Evolutionary conservation across 768 basidiomycete species (phyloP).

Genomic region (Dioszegia aurantiaca): DNA sequence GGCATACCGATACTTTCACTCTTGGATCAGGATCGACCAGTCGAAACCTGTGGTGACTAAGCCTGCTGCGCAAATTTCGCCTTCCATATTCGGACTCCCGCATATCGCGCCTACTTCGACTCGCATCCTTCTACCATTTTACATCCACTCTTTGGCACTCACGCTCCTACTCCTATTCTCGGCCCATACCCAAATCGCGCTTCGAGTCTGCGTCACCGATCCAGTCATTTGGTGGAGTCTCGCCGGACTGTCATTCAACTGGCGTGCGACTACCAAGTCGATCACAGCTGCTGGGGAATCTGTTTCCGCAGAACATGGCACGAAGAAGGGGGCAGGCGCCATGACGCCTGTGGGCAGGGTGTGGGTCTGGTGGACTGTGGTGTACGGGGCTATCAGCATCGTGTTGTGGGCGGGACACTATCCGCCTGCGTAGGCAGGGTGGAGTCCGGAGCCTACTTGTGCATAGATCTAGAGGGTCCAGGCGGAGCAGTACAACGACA

Average conservation of each 20-base stretch:
- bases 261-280: neutral
- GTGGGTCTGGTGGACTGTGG: slow-evolving; percentile 75
- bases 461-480: neutral
- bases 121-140: slow-evolving; percentile 60
- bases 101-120: neutral
- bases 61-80: too few relatives aligned
- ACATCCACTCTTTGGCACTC: slow-evolving; percentile 67
- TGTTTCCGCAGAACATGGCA: neutral
- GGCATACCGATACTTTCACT: slow-evolving; percentile 1
- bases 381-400: slow-evolving; percentile 70
- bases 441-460: neutral
- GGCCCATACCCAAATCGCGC: slow-evolving; percentile 81
- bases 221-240: slow-evolving; percentile 84
- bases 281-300: neutral
- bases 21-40: neutral
- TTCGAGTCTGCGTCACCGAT: slow-evolving; percentile 71
- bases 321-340: slow-evolving; percentile 4
- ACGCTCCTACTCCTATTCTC: slow-evolving; percentile 67
- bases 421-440: slow-evolving; percentile 73
- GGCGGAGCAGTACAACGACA: slow-evolving; percentile 6
- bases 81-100: too few relatives aligned
- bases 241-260: slow-evolving; percentile 60
- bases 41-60: too few relatives aligned
- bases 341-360: slow-evolving; percentile 54
- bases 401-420: slow-evolving; percentile 81